Percentiles rank a stretch among this genome's conserved stretches.
These are phyloP conservation scores for Clonostachys solani DNA, from an alignment of 2,329 filamentous ascomycete species.

Conservation along the genomic window DNA sequence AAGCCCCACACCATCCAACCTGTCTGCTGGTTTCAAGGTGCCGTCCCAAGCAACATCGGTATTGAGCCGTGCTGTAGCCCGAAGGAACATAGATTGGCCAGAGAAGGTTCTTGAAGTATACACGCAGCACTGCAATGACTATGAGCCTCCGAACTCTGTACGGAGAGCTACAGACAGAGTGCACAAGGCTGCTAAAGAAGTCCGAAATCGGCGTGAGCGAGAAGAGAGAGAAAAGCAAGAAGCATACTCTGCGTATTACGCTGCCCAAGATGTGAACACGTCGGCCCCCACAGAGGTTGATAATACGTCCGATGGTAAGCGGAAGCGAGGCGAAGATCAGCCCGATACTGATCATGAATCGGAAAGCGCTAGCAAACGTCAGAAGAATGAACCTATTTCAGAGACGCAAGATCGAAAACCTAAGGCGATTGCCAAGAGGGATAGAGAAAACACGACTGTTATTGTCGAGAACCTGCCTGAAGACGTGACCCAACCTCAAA, in stretches of 20 bases:
- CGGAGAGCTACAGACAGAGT: conserved; percentile 71
- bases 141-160: conserved; percentile 74
- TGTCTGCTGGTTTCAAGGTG: conserved; percentile 47
- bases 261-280: conserved; percentile 20
- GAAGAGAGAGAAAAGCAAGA: conserved; percentile 60
- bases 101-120: conserved; percentile 74
- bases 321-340: conserved; percentile 64
- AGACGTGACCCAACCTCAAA: conserved; percentile 63
- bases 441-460: conserved; percentile 86
- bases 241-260: conserved; percentile 37
- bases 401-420: neutral
- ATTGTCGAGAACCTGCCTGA: conserved; percentile 73
- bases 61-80: conserved; percentile 63
- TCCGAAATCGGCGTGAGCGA: conserved; percentile 59
- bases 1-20: conserved; percentile 44
- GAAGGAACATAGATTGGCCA: conserved; percentile 67
- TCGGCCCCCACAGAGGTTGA: conserved; percentile 14
- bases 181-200: conserved; percentile 61
- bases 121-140: conserved; percentile 80
- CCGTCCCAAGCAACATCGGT: conserved; percentile 73
- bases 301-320: conserved; percentile 48
- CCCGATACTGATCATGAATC: conserved; percentile 31
- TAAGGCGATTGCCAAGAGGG: conserved; percentile 55
- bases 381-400: conserved; percentile 37
- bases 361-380: conserved; percentile 62